phyloP scores from a whole-genome alignment of 2,329 filamentous ascomycete species.

The Ophiocordyceps robertsii region DNA sequence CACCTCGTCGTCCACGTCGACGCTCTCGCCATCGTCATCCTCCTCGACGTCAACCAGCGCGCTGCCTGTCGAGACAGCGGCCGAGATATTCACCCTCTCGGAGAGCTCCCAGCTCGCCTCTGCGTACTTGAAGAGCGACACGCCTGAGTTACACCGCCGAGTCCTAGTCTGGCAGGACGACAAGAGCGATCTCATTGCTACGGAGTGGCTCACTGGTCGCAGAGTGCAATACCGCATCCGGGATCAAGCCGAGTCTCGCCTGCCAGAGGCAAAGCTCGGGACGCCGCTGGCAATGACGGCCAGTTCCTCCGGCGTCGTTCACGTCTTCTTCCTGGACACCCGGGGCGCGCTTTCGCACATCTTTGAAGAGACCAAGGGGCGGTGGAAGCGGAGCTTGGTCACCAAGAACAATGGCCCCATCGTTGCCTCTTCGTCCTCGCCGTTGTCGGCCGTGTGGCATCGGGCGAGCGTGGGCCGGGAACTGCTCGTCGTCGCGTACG shows the following conservation, averaged over 20 bases:
- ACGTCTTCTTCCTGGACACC: conserved; percentile 11
- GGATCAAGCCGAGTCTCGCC: conserved; percentile 3
- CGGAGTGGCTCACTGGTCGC: conserved; percentile 3
- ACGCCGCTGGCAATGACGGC: conserved; percentile 8
- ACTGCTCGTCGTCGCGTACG: conserved; percentile 7
- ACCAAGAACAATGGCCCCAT: conserved; percentile 1
- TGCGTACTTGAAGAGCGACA: conserved; percentile 1
- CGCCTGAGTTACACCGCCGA: conserved; percentile 1
- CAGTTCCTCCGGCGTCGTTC: conserved; percentile 6
- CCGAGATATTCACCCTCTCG: conserved; percentile 4
- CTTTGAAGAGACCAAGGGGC: conserved; percentile 3
- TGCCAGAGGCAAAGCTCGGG: conserved; percentile 5
- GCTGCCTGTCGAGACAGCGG: neutral
- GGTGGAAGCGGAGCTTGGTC: conserved; percentile 6
- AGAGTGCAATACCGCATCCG: conserved; percentile 3
- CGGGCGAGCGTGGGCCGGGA: conserved; percentile 2
- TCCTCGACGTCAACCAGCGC: neutral
- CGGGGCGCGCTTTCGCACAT: conserved; percentile 5
- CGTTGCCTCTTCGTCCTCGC: conserved; percentile 2
- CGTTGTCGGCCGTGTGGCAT: conserved; percentile 9
- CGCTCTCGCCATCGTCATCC: neutral
- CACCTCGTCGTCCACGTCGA: neutral
- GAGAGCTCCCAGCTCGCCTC: conserved; percentile 7
- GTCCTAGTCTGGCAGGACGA: conserved; percentile 11
- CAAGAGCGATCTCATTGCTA: conserved; percentile 6